Evolutionary conservation across 2,329 filamentous ascomycete genomes (phyloP).

Genomic region (Penicillium decumbens): DNA sequence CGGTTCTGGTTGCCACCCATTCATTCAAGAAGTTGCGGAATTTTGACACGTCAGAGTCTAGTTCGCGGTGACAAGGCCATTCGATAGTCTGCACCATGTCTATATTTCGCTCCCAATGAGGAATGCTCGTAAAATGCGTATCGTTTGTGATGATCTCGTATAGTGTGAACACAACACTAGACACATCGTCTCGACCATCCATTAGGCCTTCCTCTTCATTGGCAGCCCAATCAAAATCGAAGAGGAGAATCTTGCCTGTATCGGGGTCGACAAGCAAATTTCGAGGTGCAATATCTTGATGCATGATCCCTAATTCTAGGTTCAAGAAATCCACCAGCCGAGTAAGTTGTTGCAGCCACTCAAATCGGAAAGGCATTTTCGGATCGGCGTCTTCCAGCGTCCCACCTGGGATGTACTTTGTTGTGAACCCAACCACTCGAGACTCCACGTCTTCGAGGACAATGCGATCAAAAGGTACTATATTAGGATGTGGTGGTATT

Average conservation of each 20-base stretch:
- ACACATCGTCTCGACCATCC: slow-evolving; percentile 23
- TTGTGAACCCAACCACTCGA: slow-evolving; percentile 28
- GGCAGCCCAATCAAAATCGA: slow-evolving; percentile 24
- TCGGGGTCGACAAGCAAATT: slow-evolving; percentile 28
- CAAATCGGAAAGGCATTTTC: slow-evolving; percentile 20
- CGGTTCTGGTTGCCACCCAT: not conserved
- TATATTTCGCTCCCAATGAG: slow-evolving; percentile 23
- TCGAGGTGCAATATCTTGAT: slow-evolving; percentile 32
- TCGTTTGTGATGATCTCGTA: slow-evolving; percentile 29
- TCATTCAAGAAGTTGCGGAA: slow-evolving; percentile 16
- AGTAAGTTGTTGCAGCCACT: slow-evolving; percentile 25
- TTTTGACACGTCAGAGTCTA: slow-evolving; percentile 16
- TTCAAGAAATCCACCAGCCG: slow-evolving; percentile 24
- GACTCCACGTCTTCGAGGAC: slow-evolving; percentile 24
- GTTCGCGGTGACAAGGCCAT: slow-evolving; percentile 13
- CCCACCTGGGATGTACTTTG: slow-evolving; percentile 23
- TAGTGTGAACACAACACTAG: slow-evolving; percentile 23
- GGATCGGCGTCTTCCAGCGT: slow-evolving; percentile 19
- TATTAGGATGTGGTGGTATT: slow-evolving; percentile 29
- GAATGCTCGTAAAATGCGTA: slow-evolving; percentile 20
- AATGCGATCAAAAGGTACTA: slow-evolving; percentile 28
- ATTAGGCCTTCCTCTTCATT: slow-evolving; percentile 13
- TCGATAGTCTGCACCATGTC: slow-evolving; percentile 20
- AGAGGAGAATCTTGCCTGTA: slow-evolving; percentile 22
- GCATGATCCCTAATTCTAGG: slow-evolving; percentile 26